Evolutionary conservation across 345 rosid genomes (phyloP).

Genomic region (Lenwebbia sp.): DNA sequence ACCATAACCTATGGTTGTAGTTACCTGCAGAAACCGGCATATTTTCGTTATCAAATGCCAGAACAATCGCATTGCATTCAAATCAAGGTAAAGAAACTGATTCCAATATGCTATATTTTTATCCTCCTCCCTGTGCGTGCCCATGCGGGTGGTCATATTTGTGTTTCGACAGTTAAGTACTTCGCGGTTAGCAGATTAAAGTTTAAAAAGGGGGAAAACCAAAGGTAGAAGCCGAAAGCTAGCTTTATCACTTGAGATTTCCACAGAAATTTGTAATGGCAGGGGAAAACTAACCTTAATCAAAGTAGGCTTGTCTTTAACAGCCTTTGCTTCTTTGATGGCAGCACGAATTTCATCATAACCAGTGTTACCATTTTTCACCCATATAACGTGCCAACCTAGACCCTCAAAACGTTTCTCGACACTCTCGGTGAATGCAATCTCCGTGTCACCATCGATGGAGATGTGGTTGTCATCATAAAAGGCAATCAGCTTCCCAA

Average conservation of each 20-base stretch:
- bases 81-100: not conserved
- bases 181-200: not conserved
- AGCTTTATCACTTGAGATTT: not conserved
- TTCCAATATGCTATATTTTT: not conserved
- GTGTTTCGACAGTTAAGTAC: not conserved
- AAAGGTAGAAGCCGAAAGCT: not conserved
- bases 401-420: constrained; percentile 87
- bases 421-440: constrained; percentile 91
- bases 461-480: constrained; percentile 99
- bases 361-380: constrained; percentile 97
- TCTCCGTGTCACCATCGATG: constrained; percentile 94
- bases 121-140: not conserved
- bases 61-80: not conserved
- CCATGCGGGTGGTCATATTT: not conserved
- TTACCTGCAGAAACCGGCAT: constrained; percentile 27
- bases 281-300: constrained; percentile 32
- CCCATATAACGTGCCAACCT: constrained; percentile 99
- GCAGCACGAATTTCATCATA: constrained; percentile 99
- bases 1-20: constrained; percentile 95
- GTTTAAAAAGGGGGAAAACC: not conserved
- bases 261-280: not conserved
- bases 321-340: constrained; percentile 95
- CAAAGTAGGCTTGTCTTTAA: constrained; percentile 85
- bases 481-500: constrained; percentile 95
- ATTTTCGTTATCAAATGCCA: not conserved